These are phyloP conservation scores for Cyberlindnera samutprakarnensis DNA, from an alignment of 805 yeast species.

Conservation along the genomic window DNA sequence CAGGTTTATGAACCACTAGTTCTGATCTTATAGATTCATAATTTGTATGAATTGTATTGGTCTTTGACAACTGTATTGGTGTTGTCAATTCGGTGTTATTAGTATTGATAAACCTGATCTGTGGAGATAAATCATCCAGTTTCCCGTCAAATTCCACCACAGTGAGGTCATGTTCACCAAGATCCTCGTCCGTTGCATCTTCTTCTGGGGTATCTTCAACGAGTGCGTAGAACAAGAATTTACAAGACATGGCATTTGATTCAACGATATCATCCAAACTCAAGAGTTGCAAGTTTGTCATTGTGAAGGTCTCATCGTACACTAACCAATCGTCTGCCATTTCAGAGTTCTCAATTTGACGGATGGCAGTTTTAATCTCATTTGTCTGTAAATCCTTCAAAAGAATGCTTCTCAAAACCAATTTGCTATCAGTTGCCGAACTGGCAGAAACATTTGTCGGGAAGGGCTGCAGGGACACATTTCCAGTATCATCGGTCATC, in stretches of 20 bases:
- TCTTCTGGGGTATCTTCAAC: conserved; percentile 3
- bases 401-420: conserved; percentile 16
- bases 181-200: conserved; percentile 8
- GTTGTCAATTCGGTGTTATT: conserved; percentile 16
- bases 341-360: conserved; percentile 16
- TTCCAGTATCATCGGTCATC: conserved; percentile 4
- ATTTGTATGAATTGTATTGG: conserved; percentile 17
- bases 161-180: conserved; percentile 18
- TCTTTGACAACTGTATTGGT: conserved; percentile 16
- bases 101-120: conserved; percentile 13
- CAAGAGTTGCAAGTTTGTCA: conserved; percentile 29
- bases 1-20: conserved; percentile 18
- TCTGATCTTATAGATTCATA: conserved; percentile 20
- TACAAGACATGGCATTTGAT: conserved; percentile 20
- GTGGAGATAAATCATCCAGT: conserved; percentile 4
- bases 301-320: conserved; percentile 30
- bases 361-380: conserved; percentile 17
- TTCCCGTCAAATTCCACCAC: conserved; percentile 21
- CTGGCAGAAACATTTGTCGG: conserved; percentile 11
- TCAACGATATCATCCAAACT: conserved; percentile 28
- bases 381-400: conserved; percentile 15
- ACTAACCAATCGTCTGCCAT: conserved; percentile 33
- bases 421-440: conserved; percentile 6
- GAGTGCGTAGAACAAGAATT: conserved; percentile 26
- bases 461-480: conserved; percentile 10